Evolutionary conservation across 352 stramenopile species (phyloP), one percentile per base, ranked within the genome.

Genomic region (Phytophthora pseudosyringae): DNA sequence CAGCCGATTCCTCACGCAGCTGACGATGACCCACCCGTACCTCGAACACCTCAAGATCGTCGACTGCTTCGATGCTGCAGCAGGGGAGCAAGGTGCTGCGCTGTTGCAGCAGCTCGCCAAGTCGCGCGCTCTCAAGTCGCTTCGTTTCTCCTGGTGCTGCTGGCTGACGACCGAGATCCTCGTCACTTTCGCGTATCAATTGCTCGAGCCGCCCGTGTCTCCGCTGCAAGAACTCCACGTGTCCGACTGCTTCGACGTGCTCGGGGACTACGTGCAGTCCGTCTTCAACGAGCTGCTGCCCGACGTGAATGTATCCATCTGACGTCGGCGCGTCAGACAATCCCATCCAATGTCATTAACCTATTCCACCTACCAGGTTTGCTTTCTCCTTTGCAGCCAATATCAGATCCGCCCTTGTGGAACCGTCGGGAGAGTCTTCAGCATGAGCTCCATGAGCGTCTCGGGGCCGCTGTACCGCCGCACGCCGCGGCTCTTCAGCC

Each of bases 141-240:
- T 93, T 46, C 78, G 81, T 35, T 81, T 93, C 36, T 89, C 84
- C n/a, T 93, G 84, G 84, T 93, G 84, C 69, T 85, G 79, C 60
- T 93, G 84, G 84, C 76, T 93, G 50, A 89, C 82, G 25, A 93
- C 82, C 21, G 82, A 93, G 59, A 77, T 86, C 31, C 80, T 93
- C 21, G 77, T 90, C 12, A 78, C 77, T 5, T 83, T 93, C 39
- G 84, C 78, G 15, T 90, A 93, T 70, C 73, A 87, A 33, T 56
- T 93, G 3, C 70, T 90, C 26, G 82, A 91, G 40, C 71, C 79
- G 12, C 79, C 78, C 10, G 46, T 71, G 0, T 86, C 76, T 10
- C 46, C 60, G 0, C 58, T 93, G n/a, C 57, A 73, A 40, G 66
- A 84, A 28, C 65, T 93, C 0, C 67, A 81, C 29, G 75, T 90